These are phyloP conservation scores for Ormosia semicastrata DNA, from an alignment of 306 rosid genomes.

Conservation along the genomic window DNA sequence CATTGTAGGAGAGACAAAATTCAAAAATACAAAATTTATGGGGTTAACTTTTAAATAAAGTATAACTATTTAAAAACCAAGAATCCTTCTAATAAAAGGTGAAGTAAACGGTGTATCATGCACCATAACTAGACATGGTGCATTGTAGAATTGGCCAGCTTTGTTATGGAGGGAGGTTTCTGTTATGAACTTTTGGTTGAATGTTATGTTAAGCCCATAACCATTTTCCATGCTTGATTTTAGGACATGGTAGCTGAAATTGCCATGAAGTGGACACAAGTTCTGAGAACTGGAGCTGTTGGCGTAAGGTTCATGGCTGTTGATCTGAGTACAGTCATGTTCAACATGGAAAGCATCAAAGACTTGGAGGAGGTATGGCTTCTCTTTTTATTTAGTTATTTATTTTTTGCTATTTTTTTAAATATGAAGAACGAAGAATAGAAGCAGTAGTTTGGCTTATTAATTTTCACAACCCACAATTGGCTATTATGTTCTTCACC, in stretches of 20 bases:
- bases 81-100: too few species aligned
- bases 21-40: too few species aligned
- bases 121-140: too few species aligned
- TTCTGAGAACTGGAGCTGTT: constrained; percentile 75
- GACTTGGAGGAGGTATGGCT: constrained; percentile 66
- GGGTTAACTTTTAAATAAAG: too few species aligned
- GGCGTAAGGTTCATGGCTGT: constrained; percentile 74
- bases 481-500: constrained; percentile 5
- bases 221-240: constrained; percentile 17
- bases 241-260: constrained; percentile 74
- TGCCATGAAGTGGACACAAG: constrained; percentile 84
- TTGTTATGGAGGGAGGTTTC: constrained; percentile 12
- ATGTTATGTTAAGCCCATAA: neutral
- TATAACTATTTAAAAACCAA: too few species aligned
- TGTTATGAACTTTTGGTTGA: constrained; percentile 5
- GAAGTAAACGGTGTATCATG: too few species aligned
- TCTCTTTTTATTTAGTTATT: neutral
- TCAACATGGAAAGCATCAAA: constrained; percentile 71
- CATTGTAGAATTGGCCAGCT: too few species aligned
- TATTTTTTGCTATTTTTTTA: neutral
- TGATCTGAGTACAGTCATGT: constrained; percentile 87
- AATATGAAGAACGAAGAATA: neutral
- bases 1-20: too few species aligned
- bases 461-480: neutral
- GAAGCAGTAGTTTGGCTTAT: neutral